These are phyloP conservation scores for Barbarea vulgaris DNA, from an alignment of 345 rosid species.

Conservation along the genomic window DNA sequence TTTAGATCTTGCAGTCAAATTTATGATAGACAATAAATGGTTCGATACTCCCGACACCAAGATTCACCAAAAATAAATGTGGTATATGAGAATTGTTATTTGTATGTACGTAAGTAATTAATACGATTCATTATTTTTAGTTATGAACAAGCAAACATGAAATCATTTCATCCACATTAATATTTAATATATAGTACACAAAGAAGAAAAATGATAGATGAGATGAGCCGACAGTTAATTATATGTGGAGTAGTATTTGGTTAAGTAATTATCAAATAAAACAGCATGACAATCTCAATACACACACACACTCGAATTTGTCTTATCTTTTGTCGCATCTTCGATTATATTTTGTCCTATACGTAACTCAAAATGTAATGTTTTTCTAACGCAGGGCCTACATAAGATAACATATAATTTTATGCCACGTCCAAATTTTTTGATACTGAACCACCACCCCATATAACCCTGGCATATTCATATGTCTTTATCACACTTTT, in stretches of 20 bases:
- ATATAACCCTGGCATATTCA: slow-evolving; percentile 5
- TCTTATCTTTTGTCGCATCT: slow-evolving; percentile 26
- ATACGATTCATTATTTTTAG: slow-evolving; percentile 13
- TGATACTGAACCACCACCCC: slow-evolving; percentile 20
- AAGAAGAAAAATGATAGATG: not conserved
- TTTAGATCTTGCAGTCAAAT: slow-evolving; percentile 23
- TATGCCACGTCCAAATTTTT: slow-evolving; percentile 18
- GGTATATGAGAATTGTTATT: slow-evolving; percentile 2
- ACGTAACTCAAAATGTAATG: slow-evolving; percentile 19
- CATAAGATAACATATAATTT: slow-evolving; percentile 30
- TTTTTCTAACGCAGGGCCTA: slow-evolving; percentile 27
- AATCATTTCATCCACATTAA: slow-evolving; percentile 1
- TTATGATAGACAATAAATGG: slow-evolving; percentile 30
- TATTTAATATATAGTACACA: too few relatives aligned
- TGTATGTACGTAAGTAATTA: slow-evolving; percentile 17
- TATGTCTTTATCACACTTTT: slow-evolving; percentile 12
- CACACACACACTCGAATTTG: slow-evolving; percentile 30
- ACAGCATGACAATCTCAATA: slow-evolving; percentile 37
- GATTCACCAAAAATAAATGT: slow-evolving; percentile 35
- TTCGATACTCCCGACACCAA: slow-evolving; percentile 25
- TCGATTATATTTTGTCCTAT: slow-evolving; percentile 25
- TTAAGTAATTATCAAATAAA: slow-evolving; percentile 32
- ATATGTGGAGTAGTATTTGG: slow-evolving; percentile 12
- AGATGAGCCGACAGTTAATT: slow-evolving; percentile 30
- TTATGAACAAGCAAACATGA: slow-evolving; percentile 34